A percentile compares a stretch with the other conserved stretches of the same genome.
Evolutionary conservation across 352 stramenopile genomes (phyloP).

Genomic region (Phytophthora lateralis): DNA sequence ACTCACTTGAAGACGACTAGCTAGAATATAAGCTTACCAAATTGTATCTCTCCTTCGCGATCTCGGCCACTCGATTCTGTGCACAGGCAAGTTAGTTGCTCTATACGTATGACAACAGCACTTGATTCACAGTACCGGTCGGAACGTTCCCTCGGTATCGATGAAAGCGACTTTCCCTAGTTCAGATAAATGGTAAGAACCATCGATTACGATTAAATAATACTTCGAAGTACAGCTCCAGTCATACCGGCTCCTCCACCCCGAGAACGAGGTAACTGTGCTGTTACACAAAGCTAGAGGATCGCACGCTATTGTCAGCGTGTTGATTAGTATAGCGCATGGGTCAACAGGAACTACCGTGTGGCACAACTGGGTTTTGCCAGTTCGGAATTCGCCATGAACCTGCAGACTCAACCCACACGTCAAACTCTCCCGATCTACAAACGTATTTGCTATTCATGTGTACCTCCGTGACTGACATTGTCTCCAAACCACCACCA

Average conservation of each 20-base stretch:
- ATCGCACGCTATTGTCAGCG: not conserved
- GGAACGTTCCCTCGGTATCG: conserved; percentile 94
- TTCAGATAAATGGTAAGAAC: conserved; percentile 3
- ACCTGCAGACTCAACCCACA: conserved; percentile 46
- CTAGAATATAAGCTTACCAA: conserved; percentile 36
- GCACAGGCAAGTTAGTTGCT: conserved; percentile 1
- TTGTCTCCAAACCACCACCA: conserved; percentile 88
- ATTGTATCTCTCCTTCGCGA: conserved; percentile 84
- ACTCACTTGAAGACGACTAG: not conserved
- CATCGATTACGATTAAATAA: too few relatives aligned
- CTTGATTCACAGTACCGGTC: conserved; percentile 50
- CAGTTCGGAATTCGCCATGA: conserved; percentile 93
- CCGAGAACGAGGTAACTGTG: conserved; percentile 85
- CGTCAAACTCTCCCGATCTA: not conserved
- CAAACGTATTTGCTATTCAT: not conserved
- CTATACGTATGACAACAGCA: not conserved
- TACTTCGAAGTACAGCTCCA: too few relatives aligned
- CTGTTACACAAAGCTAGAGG: conserved; percentile 67
- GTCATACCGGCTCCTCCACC: conserved; percentile 78
- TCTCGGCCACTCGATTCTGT: conserved; percentile 81
- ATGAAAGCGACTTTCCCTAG: conserved; percentile 86
- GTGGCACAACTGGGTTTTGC: conserved; percentile 95
- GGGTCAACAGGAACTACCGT: conserved; percentile 56
- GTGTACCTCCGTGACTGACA: conserved; percentile 90
- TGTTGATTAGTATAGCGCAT: not conserved